Evolutionary conservation across 768 basidiomycete species (phyloP).

Genomic region (Auricularia auricula-judae): DNA sequence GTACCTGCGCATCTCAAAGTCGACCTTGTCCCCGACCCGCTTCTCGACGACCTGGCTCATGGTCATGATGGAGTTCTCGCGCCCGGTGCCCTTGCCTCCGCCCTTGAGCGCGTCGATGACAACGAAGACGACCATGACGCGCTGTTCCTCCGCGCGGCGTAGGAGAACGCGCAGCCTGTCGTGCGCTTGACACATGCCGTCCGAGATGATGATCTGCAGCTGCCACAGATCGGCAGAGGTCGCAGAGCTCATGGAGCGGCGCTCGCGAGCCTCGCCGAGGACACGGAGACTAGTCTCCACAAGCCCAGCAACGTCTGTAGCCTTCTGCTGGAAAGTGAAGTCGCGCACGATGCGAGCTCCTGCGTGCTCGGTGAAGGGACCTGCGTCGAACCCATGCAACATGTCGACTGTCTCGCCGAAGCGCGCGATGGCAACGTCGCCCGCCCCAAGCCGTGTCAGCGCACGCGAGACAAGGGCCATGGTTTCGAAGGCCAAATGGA

Average conservation of each 20-base stretch:
- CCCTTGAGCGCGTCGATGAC: slow-evolving; percentile 50
- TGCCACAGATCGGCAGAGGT: slow-evolving; percentile 88
- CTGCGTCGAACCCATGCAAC: slow-evolving; percentile 75
- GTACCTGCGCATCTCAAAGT: slow-evolving; percentile 80
- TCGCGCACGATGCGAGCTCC: slow-evolving; percentile 72
- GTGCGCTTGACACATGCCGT: slow-evolving; percentile 97
- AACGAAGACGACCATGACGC: slow-evolving; percentile 93
- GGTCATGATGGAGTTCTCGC: slow-evolving; percentile 72
- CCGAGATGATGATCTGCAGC: slow-evolving; percentile 94
- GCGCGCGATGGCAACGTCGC: slow-evolving; percentile 84
- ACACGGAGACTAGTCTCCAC: slow-evolving; percentile 67
- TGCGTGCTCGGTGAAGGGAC: slow-evolving; percentile 68
- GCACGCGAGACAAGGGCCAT: slow-evolving; percentile 87
- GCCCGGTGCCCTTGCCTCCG: slow-evolving; percentile 5
- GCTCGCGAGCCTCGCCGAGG: slow-evolving; percentile 67
- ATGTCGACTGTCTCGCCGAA: slow-evolving; percentile 87
- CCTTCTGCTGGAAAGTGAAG: slow-evolving; percentile 83
- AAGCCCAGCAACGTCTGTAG: slow-evolving; percentile 76
- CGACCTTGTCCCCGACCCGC: slow-evolving; percentile 67
- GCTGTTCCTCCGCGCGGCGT: slow-evolving; percentile 76
- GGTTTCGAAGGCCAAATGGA: slow-evolving; percentile 90
- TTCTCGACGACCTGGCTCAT: slow-evolving; percentile 91
- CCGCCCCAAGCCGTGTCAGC: slow-evolving; percentile 82
- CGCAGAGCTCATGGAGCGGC: slow-evolving; percentile 41
- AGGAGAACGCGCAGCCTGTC: slow-evolving; percentile 69